Conservation (phyloP, 2,329 filamentous ascomycete genomes). For the Neopestalotiopsis rosae region DNA sequence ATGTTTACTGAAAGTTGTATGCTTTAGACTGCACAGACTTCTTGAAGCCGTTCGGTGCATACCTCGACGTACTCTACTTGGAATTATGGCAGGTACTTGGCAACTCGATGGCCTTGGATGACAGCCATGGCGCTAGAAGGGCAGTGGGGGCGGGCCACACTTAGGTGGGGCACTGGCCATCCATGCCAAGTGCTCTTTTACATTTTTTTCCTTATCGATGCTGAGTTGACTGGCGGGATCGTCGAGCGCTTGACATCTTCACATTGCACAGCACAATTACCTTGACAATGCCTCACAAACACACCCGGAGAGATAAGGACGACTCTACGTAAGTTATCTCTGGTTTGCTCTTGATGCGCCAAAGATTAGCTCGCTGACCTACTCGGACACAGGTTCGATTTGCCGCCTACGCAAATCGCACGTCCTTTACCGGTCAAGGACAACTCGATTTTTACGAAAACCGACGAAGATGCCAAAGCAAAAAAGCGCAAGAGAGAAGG, state of each 20-base stretch:
- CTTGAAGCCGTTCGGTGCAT: too few relatives aligned
- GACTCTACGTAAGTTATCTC: constrained; percentile 52
- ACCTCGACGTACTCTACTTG: too few relatives aligned
- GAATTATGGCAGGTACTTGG: background rate
- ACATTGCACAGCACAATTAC: background rate
- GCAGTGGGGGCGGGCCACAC: background rate
- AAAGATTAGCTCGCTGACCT: constrained; percentile 21
- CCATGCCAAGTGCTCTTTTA: background rate
- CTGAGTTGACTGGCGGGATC: background rate
- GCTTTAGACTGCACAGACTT: too few relatives aligned
- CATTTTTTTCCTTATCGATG: background rate
- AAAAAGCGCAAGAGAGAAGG: constrained; percentile 52
- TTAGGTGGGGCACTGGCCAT: background rate
- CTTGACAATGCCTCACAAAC: constrained; percentile 80
- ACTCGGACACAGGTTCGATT: constrained; percentile 48
- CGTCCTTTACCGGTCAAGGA: constrained; percentile 54
- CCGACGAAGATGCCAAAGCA: constrained; percentile 31
- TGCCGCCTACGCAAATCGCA: constrained; percentile 55
- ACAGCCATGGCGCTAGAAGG: background rate
- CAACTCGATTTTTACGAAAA: constrained; percentile 18
- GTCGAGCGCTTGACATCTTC: background rate
- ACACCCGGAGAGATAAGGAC: constrained; percentile 70
- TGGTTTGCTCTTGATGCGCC: constrained; percentile 22
- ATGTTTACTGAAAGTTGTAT: too few relatives aligned
- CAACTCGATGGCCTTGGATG: background rate